These are phyloP conservation scores for Sclerotinia spermophila DNA, from an alignment of 2,329 filamentous ascomycete species.

Conservation along the genomic window DNA sequence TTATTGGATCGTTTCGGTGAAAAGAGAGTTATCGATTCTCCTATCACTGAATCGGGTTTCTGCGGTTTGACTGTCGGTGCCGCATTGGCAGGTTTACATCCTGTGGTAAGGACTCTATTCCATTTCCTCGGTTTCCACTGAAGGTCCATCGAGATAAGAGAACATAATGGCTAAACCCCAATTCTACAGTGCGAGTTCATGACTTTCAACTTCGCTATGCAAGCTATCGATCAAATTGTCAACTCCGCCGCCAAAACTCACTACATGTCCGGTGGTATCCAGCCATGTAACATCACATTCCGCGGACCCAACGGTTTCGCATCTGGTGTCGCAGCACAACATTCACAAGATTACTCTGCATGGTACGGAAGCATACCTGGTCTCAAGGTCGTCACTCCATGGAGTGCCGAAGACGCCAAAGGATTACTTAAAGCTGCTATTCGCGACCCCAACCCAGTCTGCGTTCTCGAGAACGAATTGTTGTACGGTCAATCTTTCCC, in stretches of 20 bases:
- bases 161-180: neutral
- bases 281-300: slow-evolving; percentile 99
- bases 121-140: slow-evolving; percentile 11
- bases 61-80: slow-evolving; percentile 89
- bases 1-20: slow-evolving; percentile 95
- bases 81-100: slow-evolving; percentile 89
- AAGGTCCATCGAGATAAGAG: neutral
- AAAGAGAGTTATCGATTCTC: slow-evolving; percentile 95
- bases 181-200: slow-evolving; percentile 87
- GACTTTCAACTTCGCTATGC: slow-evolving; percentile 99
- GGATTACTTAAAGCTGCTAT: slow-evolving; percentile 97
- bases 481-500: slow-evolving; percentile 95
- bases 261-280: slow-evolving; percentile 99
- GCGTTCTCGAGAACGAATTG: slow-evolving; percentile 81
- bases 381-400: slow-evolving; percentile 93
- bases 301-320: slow-evolving; percentile 98
- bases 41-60: slow-evolving; percentile 98
- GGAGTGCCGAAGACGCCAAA: slow-evolving; percentile 97
- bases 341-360: slow-evolving; percentile 97
- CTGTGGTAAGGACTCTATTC: slow-evolving; percentile 64
- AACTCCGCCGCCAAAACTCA: slow-evolving; percentile 99
- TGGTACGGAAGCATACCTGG: slow-evolving; percentile 99
- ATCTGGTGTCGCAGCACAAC: slow-evolving; percentile 90
- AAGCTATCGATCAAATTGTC: slow-evolving; percentile 99
- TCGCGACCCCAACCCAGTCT: slow-evolving; percentile 94